phyloP scores from a whole-genome alignment of 2,329 filamentous ascomycete genomes.

The Fusarium albidum region DNA sequence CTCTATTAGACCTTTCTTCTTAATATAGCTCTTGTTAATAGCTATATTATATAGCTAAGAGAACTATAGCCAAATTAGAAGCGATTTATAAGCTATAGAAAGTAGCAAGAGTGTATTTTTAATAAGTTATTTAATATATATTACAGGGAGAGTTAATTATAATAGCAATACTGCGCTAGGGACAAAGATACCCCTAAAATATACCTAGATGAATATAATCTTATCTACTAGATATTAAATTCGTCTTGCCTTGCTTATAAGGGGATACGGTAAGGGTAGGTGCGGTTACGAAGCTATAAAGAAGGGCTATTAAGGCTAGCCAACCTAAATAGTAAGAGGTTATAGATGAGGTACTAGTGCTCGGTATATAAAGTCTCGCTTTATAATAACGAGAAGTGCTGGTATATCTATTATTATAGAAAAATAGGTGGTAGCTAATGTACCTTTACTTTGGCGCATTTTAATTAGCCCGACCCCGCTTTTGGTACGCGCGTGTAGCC shows the following conservation, averaged over 20 bases:
- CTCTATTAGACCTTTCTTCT: slow-evolving; percentile 19
- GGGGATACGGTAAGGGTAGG: background rate
- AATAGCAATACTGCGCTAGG: background rate
- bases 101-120: background rate
- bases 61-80: background rate
- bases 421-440: background rate
- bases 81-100: background rate
- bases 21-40: slow-evolving; percentile 12
- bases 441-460: background rate
- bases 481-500: no score
- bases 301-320: background rate
- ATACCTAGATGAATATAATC: background rate
- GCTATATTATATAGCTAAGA: no score
- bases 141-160: background rate
- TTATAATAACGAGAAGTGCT: background rate
- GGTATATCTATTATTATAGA: background rate
- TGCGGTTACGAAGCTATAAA: background rate
- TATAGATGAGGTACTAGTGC: background rate
- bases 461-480: background rate
- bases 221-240: background rate
- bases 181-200: background rate
- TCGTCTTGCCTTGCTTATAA: background rate
- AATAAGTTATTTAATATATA: background rate
- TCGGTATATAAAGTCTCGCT: background rate
- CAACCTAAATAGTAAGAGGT: background rate